Base-by-base conservation (phyloP, 768 basidiomycete genomes). In the Lepiota brunneoincarnata region DNA sequence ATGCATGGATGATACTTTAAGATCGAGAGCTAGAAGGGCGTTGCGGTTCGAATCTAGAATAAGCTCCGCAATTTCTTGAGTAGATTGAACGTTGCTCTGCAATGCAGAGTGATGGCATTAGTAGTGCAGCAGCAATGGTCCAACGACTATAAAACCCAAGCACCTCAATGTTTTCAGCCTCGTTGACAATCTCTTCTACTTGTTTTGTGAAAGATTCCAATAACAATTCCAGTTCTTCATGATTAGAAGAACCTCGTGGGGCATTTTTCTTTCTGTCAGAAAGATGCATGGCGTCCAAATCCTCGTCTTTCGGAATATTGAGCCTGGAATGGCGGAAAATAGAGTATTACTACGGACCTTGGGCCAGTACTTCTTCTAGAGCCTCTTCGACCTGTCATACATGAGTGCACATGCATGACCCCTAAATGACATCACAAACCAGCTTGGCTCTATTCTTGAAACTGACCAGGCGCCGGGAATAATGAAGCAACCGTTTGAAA, bases 41-140 rank as follows among this genome's bases (percentile, higher is more conserved):
- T 98, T 98, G 44, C 96, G 87, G 72, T 97, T 97, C 44, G 94
- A 90, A 68, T 98, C 96, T 37, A 98, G 78, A 63, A 98, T 93
- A 55, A 98, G 79, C 69, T 98, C 96, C 2, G 96, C 92, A 49
- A 98, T 98, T 71, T 98, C 96, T 74, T 98, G 96, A 0, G 96
- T 98, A 11, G 94, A 93, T 71, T 94, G 90, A 36, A 98, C 91
- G 66, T 98, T 98, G 51, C 79, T 83, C 93, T 93, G 58, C 42
- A 55, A 49, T 40, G 28, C 14, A 50, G 41, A 38, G n/a, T n/a
- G n/a, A n/a, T n/a, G n/a, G n/a, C 41, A 35, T 49, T 55, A 40
- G 49, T 43, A 12, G 34, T 2, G n/a, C 4, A n/a, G 39, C 35
- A 50, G 46, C 43, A 40, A 49, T 42, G n/a, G 50, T n/a, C 40